Base-by-base conservation (phyloP, 2,329 filamentous ascomycete genomes). In the Sporothrix pallida region DNA sequence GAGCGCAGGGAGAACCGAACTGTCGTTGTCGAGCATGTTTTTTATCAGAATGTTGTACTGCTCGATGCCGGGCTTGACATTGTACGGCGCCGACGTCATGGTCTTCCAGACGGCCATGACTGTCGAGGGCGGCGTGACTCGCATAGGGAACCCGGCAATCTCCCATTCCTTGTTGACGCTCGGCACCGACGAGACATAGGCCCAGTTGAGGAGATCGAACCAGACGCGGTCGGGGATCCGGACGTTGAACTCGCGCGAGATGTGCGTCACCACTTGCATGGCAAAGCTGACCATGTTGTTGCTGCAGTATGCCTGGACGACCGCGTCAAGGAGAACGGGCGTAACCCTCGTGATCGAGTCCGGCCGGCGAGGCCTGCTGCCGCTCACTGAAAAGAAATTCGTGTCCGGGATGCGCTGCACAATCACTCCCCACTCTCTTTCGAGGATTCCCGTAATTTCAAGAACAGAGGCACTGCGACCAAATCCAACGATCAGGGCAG, bases 301-400 rank as follows among this genome's bases (percentile, higher is more conserved):
- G 75, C 85, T 86, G n/a, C 91, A 88, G 75, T 91, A 92, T 0
- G 86, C 84, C 78, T 93, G 90, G 6, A 91, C 90, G n/a, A 95
- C 82, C 9, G 90, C 87, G 72, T 88, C 84, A 26, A 95, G 84
- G 0, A 95, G 83, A 87, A 89, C 1, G 93, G 93, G 70, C 84
- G 83, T 37, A 5, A 7, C 31, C 31, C 31, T 37, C 31, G 31
- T 7, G 4, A 37, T 37, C 3, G 31, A 37, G 31, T 37, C 31
- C 31, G 31, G 31, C 7, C 31, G 4, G 31, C 31, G 31, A 37
- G 31, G 31, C 3, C 79, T 82, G 1, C 73, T 75, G 56, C 67
- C 48, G 6, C 1, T 10, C 48, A 54, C 48, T 3, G n/a, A 37
- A 37, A 37, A 37, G 31, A 37, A 37, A 3, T 37, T 37, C n/a